Percentiles rank a stretch among this genome's conserved stretches.
phyloP scores from a whole-genome alignment of 176 grass and related monocot genomes.

The Chloris gayana region DNA sequence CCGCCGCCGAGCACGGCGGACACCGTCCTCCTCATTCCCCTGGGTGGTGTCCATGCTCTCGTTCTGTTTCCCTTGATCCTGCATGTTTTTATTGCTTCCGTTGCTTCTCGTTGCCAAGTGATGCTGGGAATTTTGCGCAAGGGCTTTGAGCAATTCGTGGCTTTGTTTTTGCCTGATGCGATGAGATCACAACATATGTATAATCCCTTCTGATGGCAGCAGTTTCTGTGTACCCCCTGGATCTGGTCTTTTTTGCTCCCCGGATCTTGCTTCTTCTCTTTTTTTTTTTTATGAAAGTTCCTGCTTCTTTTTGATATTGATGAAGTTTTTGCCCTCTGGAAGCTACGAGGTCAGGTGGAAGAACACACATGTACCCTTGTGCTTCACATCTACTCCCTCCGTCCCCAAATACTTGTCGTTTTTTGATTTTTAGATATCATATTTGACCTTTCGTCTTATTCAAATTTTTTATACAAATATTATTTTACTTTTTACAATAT shows the following conservation, averaged over 20 bases:
- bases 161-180: constrained; percentile 45
- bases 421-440: no score
- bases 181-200: constrained; percentile 53
- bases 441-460: no score
- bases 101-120: constrained; percentile 46
- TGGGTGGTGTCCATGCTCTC: not conserved
- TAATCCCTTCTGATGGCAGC: constrained; percentile 52
- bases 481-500: no score
- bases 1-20: not conserved
- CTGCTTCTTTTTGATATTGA: no score
- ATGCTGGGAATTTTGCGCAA: constrained; percentile 72
- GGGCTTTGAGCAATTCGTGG: constrained; percentile 61
- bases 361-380: no score
- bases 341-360: no score
- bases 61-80: not conserved
- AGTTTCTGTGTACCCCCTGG: not conserved
- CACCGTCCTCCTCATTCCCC: not conserved
- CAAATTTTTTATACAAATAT: no score
- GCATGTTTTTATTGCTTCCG: not conserved
- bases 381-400: no score
- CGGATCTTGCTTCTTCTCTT: not conserved
- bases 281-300: no score
- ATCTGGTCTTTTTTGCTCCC: not conserved
- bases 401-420: no score
- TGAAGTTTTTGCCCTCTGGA: not conserved